Evolutionary conservation across 331 rosid genomes (phyloP).

Genomic region (Arachis monticola): DNA sequence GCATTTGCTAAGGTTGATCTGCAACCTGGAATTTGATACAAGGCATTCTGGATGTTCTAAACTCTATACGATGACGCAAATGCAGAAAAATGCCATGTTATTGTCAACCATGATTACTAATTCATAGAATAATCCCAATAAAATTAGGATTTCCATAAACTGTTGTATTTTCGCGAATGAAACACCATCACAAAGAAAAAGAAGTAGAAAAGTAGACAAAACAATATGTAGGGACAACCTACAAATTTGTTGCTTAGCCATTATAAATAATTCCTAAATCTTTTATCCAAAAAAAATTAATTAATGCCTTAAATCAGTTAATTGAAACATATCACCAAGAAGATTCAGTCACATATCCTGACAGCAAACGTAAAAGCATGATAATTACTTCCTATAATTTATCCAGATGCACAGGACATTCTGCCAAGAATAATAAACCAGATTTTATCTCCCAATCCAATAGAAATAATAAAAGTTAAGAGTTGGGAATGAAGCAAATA

Average conservation of each 20-base stretch:
- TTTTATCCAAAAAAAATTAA: background rate
- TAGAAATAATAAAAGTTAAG: background rate
- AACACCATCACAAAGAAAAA: constrained; percentile 29
- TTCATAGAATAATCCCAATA: constrained; percentile 13
- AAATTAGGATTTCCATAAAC: constrained; percentile 27
- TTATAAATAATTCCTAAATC: constrained; percentile 11
- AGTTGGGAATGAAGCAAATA: constrained; percentile 36
- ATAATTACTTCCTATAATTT: constrained; percentile 26
- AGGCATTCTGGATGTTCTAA: constrained; percentile 67
- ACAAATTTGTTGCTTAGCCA: constrained; percentile 19
- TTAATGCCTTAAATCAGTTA: constrained; percentile 21
- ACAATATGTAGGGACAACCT: constrained; percentile 15
- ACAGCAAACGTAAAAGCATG: constrained; percentile 26
- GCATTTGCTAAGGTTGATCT: constrained; percentile 62
- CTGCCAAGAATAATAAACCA: constrained; percentile 24
- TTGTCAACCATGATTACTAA: constrained; percentile 23
- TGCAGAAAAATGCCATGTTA: constrained; percentile 46
- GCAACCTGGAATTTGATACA: constrained; percentile 74
- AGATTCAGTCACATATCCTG: constrained; percentile 6
- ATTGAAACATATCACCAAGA: constrained; percentile 19
- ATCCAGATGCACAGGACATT: constrained; percentile 20
- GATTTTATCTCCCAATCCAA: constrained; percentile 25
- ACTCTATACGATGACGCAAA: constrained; percentile 48
- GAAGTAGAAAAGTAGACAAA: constrained; percentile 12
- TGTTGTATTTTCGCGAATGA: background rate